Base-by-base conservation (phyloP, 139 green algal species). In the Volvox africanus region DNA sequence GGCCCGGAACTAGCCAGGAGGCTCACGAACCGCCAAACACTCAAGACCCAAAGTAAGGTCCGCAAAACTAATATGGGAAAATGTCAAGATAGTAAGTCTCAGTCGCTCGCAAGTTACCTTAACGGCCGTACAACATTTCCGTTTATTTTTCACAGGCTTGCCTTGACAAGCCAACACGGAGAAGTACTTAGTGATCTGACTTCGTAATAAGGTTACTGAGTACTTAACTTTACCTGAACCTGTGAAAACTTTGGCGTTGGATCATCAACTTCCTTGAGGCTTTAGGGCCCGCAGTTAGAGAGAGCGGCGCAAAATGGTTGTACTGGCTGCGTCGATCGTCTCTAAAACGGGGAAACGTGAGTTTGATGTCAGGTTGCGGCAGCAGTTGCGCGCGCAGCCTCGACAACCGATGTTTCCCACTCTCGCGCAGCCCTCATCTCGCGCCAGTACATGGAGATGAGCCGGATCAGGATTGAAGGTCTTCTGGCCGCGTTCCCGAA, bases 361-460 rank as follows among this genome's bases (percentile, higher is more conserved):
- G 94, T 87, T 19, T 28, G 22, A 16, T 12, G 26, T 1, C 17
- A 2, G 3, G 33, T 22, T 17, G 19, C n/a, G 30, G 35, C 37
- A 84, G 67, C 83, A 87, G 78, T 86, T 82, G 68, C 35, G 88
- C 81, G 30, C 81, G n/a, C 19, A 76, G 36, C 50, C 73, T 36
- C 71, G 65, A 30, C 32, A 71, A 28, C 73, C 26, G 30, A 2
- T 76, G 22, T 22, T 68, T 50, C 61, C 21, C 69, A 32, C 71
- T 35, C 12, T 75, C 22, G 24, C 94, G 94, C 97, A 99, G 98
- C 97, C 9, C 94, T 99, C 84, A 97, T 99, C 36, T 99, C 97
- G 0, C 95, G 98, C 18, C 98, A 99, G 94, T 99, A 99, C 93
- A 96, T 99, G 86, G 98, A 99, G 61, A 99, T 99, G 98, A 98